A percentile compares a stretch with the other conserved stretches of the same genome.
Evolutionary conservation across 176 grass and related monocot species (phyloP).

Genomic region (Aechmea fasciata): DNA sequence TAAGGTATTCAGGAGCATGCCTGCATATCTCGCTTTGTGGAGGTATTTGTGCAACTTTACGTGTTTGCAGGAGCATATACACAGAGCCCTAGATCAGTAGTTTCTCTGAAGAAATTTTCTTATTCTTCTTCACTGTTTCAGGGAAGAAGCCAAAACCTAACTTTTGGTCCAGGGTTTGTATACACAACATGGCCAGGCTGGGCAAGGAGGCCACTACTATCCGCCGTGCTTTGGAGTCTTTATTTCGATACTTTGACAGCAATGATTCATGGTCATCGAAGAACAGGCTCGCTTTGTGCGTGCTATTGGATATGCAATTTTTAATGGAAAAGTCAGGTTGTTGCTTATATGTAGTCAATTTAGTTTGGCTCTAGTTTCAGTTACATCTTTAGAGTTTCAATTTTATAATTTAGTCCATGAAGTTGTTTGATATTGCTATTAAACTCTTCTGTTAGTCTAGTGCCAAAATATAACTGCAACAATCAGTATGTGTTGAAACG

Average conservation of each 20-base stretch:
- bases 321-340: constrained; percentile 75
- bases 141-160: constrained; percentile 74
- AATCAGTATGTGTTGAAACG: too few relatives aligned
- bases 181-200: constrained; percentile 94
- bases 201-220: constrained; percentile 84
- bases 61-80: too few relatives aligned
- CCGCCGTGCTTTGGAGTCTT: constrained; percentile 81
- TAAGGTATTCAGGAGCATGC: background rate
- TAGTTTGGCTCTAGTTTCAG: too few relatives aligned
- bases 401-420: too few relatives aligned
- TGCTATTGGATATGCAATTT: constrained; percentile 88
- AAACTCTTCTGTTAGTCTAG: too few relatives aligned
- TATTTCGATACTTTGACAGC: constrained; percentile 81
- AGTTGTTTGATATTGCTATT: too few relatives aligned
- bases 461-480: too few relatives aligned
- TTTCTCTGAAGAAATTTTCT: background rate
- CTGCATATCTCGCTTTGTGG: background rate
- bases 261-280: constrained; percentile 60
- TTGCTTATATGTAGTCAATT: constrained; percentile 3
- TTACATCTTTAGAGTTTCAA: too few relatives aligned
- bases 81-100: too few relatives aligned
- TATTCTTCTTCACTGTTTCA: constrained; percentile 32
- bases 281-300: constrained; percentile 60
- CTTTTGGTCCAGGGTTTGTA: constrained; percentile 90
- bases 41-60: background rate